phyloP scores from a whole-genome alignment of 257 asterid species.

The Forsythia viridissima region DNA sequence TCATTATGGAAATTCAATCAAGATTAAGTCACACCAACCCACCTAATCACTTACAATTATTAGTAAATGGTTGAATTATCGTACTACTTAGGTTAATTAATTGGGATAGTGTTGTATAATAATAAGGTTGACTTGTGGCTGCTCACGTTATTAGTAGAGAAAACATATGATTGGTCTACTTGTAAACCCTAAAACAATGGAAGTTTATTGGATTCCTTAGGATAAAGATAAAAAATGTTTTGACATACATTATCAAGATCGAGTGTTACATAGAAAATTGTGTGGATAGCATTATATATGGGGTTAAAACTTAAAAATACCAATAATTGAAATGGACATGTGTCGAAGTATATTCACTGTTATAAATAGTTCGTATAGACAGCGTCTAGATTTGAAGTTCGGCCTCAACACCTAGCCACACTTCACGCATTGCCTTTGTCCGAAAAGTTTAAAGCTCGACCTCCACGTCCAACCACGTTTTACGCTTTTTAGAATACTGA shows the following conservation, averaged over 20 bases:
- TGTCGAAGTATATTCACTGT: too few species aligned
- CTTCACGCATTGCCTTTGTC: too few species aligned
- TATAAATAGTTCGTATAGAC: too few species aligned
- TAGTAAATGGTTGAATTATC: conserved; percentile 23
- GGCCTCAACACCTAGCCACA: too few species aligned
- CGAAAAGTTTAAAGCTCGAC: too few species aligned
- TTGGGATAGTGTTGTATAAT: conserved; percentile 22
- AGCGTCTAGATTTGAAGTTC: too few species aligned
- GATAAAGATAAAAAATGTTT: not conserved
- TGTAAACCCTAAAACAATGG: not conserved
- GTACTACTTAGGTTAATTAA: not conserved
- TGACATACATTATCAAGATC: not conserved
- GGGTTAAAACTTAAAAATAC: not conserved
- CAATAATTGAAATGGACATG: too few species aligned
- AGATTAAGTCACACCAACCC: conserved; percentile 28
- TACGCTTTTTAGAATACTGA: too few species aligned
- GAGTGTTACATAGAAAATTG: not conserved
- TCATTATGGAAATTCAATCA: conserved; percentile 16
- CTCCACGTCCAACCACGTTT: too few species aligned
- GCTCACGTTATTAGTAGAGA: not conserved
- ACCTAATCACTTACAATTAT: conserved; percentile 24
- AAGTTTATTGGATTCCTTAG: too few species aligned
- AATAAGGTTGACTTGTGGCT: conserved; percentile 35
- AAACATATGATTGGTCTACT: not conserved
- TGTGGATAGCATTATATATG: too few species aligned